Evolutionary conservation across 2,329 filamentous ascomycete genomes (phyloP).

Genomic region (Thielaviopsis ethacetica): DNA sequence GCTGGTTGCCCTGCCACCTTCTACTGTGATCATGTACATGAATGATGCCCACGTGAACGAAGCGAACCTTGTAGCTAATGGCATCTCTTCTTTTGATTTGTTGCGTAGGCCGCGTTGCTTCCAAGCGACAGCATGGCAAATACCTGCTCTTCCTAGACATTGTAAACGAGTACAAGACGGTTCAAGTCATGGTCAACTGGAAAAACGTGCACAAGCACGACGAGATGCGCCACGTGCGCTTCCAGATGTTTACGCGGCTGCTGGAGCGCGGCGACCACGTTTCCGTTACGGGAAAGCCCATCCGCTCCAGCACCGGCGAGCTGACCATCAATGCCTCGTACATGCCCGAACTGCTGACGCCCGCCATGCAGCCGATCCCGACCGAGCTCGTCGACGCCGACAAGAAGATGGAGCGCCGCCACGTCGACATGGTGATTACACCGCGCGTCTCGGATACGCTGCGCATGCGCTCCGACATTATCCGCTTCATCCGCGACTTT

Average conservation of each 20-base stretch:
- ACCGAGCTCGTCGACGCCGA: conserved; percentile 52
- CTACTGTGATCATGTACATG: conserved; percentile 14
- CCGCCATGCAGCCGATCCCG: conserved; percentile 66
- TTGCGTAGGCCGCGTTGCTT: conserved; percentile 51
- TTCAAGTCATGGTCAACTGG: conserved; percentile 66
- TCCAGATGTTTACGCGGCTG: conserved; percentile 46
- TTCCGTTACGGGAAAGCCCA: conserved; percentile 54
- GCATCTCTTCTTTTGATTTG: conserved; percentile 15
- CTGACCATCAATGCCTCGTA: conserved; percentile 53
- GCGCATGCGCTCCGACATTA: conserved; percentile 56
- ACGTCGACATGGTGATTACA: conserved; percentile 76
- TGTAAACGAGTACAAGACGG: conserved; percentile 49
- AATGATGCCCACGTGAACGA: conserved; percentile 15
- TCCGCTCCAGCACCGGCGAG: conserved; percentile 55
- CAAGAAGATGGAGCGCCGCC: conserved; percentile 57
- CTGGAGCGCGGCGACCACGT: conserved; percentile 72
- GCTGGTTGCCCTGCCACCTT: not conserved
- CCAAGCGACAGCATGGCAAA: conserved; percentile 53
- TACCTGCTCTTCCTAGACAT: conserved; percentile 78
- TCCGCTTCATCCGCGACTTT: conserved; percentile 56
- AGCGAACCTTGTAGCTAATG: conserved; percentile 15
- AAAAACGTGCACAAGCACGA: conserved; percentile 23
- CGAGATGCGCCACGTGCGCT: conserved; percentile 24
- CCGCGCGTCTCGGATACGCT: conserved; percentile 50
- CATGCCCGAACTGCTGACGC: conserved; percentile 57